These are phyloP conservation scores for Multifurca ochricompacta DNA, from an alignment of 768 basidiomycete species.

Conservation along the genomic window DNA sequence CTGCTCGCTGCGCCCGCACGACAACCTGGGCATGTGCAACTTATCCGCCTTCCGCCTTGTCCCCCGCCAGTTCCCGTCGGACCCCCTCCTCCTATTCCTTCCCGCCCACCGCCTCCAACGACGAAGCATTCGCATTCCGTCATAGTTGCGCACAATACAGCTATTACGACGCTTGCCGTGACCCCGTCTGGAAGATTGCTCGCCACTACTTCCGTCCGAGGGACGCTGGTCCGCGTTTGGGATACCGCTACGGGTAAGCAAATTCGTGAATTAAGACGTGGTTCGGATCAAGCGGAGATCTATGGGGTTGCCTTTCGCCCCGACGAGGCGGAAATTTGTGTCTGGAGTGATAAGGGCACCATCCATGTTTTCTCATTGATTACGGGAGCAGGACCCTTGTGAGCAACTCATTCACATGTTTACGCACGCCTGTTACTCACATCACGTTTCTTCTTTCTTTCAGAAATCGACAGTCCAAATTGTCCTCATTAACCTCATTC, in stretches of 20 bases:
- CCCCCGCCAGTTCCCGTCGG: slow-evolving; percentile 47
- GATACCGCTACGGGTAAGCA: slow-evolving; percentile 66
- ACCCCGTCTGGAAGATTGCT: slow-evolving; percentile 72
- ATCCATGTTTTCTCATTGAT: slow-evolving; percentile 79
- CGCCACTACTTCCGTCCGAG: slow-evolving; percentile 76
- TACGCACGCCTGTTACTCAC: background rate
- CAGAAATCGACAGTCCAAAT: slow-evolving; percentile 79
- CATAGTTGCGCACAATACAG: slow-evolving; percentile 75
- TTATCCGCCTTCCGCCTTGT: slow-evolving; percentile 80
- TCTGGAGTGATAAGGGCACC: slow-evolving; percentile 94
- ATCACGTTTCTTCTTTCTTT: background rate
- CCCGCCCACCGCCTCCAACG: slow-evolving; percentile 46
- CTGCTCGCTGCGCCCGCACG: slow-evolving; percentile 80
- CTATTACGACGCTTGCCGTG: slow-evolving; percentile 69
- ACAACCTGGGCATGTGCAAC: slow-evolving; percentile 82
- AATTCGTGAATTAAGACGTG: slow-evolving; percentile 72
- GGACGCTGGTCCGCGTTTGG: slow-evolving; percentile 86
- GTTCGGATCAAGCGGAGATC: slow-evolving; percentile 84
- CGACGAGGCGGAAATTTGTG: slow-evolving; percentile 80
- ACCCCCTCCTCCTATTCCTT: slow-evolving; percentile 46
- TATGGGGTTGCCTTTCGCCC: slow-evolving; percentile 84
- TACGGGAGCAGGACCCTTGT: slow-evolving; percentile 56
- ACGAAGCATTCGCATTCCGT: slow-evolving; percentile 67
- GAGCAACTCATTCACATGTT: slow-evolving; percentile 29
- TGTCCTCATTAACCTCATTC: slow-evolving; percentile 73